Evolutionary conservation across 306 rosid genomes (phyloP).

Genomic region (Lathyrus tuberosus): DNA sequence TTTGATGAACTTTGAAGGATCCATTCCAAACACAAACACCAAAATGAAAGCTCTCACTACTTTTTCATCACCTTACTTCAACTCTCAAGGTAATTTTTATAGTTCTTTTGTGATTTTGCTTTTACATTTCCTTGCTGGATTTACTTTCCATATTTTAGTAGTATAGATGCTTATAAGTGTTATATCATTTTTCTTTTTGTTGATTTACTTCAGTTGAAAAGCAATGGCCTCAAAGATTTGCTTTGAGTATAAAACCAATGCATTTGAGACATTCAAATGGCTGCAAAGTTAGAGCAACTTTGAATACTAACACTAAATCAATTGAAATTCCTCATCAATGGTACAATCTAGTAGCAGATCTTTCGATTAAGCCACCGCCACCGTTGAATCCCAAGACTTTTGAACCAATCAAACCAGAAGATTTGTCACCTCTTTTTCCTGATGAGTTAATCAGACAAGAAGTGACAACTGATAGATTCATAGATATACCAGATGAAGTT

Average conservation of each 20-base stretch:
- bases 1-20: slow-evolving; percentile 30
- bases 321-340: slow-evolving; percentile 72
- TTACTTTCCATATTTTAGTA: too few relatives aligned
- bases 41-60: slow-evolving; percentile 39
- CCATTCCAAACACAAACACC: not conserved
- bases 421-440: slow-evolving; percentile 76
- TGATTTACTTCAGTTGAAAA: slow-evolving; percentile 53
- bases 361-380: slow-evolving; percentile 88
- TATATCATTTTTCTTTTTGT: too few relatives aligned
- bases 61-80: slow-evolving; percentile 22
- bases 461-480: slow-evolving; percentile 61
- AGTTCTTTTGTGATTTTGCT: too few relatives aligned
- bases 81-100: slow-evolving; percentile 21
- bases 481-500: slow-evolving; percentile 86
- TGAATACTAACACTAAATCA: slow-evolving; percentile 44
- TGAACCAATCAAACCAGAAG: slow-evolving; percentile 80
- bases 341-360: slow-evolving; percentile 92
- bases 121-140: too few relatives aligned
- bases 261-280: slow-evolving; percentile 54
- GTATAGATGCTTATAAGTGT: too few relatives aligned
- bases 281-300: slow-evolving; percentile 63
- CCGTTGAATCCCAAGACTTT: slow-evolving; percentile 76
- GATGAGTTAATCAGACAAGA: slow-evolving; percentile 85
- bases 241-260: slow-evolving; percentile 51
- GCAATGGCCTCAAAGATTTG: slow-evolving; percentile 53